Conservation (phyloP, 2,329 filamentous ascomycete genomes). For the Microdochium bolleyi region DNA sequence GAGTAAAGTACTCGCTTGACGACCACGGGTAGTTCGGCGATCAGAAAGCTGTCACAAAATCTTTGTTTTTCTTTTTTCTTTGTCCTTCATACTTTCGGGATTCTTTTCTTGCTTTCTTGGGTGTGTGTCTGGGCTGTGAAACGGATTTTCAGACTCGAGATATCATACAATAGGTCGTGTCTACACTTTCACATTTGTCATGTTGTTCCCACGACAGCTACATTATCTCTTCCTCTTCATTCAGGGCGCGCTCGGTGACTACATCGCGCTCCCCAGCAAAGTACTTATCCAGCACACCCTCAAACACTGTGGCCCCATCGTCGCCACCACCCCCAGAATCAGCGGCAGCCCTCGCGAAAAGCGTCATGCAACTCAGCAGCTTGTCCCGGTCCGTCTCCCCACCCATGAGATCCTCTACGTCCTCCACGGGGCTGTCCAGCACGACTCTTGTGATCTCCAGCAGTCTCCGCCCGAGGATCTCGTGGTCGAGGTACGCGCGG, state of each 20-base stretch:
- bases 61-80: too few relatives aligned
- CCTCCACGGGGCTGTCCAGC: background rate
- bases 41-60: background rate
- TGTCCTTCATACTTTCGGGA: too few relatives aligned
- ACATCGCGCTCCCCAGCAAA: slow-evolving; percentile 7
- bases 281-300: slow-evolving; percentile 3
- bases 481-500: background rate
- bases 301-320: slow-evolving; percentile 3
- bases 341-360: slow-evolving; percentile 1
- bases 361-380: background rate
- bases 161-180: too few relatives aligned
- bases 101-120: too few relatives aligned
- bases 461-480: background rate
- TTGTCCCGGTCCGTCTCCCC: background rate
- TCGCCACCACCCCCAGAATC: background rate
- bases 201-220: too few relatives aligned
- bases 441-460: background rate
- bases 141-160: too few relatives aligned
- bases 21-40: background rate
- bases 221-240: slow-evolving; percentile 3
- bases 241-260: slow-evolving; percentile 12
- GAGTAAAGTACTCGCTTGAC: background rate
- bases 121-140: too few relatives aligned
- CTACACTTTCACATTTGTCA: background rate
- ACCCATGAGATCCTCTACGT: background rate